Evolutionary conservation across 1,139 yeast species (phyloP).

Genomic region (Zhuliangozyma blackwelliae): DNA sequence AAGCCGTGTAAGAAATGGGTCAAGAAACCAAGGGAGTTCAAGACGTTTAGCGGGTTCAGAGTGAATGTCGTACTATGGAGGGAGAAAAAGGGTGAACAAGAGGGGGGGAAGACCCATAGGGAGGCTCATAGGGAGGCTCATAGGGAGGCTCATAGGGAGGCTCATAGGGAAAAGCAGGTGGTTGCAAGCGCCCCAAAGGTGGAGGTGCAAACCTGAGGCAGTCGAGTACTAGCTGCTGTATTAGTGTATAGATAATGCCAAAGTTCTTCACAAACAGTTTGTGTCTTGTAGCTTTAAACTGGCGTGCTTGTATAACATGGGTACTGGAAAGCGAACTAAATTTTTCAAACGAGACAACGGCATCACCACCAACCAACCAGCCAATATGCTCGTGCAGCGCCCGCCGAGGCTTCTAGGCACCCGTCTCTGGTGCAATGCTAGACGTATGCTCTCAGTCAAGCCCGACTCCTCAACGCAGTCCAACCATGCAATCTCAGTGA

Average conservation of each 20-base stretch:
- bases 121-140: conserved; percentile 3
- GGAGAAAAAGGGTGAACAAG: conserved; percentile 11
- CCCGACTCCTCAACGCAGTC: conserved; percentile 30
- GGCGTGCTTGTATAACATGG: too few species aligned
- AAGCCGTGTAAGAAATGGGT: conserved; percentile 50
- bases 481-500: conserved; percentile 50
- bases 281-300: too few species aligned
- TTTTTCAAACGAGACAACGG: too few species aligned
- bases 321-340: too few species aligned
- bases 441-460: too few species aligned
- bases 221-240: too few species aligned
- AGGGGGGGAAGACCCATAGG: conserved; percentile 4
- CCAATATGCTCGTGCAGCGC: too few species aligned
- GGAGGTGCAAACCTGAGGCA: background rate
- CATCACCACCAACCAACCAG: too few species aligned
- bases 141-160: conserved; percentile 4
- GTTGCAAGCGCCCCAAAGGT: conserved; percentile 4
- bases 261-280: too few species aligned
- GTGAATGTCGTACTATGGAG: conserved; percentile 38
- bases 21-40: conserved; percentile 42
- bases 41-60: conserved; percentile 59
- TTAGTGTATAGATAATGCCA: too few species aligned
- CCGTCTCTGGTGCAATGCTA: too few species aligned
- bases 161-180: conserved; percentile 1
- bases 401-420: too few species aligned